Percentiles rank a stretch among this genome's conserved stretches.
Evolutionary conservation across 1,284 basidiomycete genomes (phyloP).

Genomic region (Sporisorium reilianum): DNA sequence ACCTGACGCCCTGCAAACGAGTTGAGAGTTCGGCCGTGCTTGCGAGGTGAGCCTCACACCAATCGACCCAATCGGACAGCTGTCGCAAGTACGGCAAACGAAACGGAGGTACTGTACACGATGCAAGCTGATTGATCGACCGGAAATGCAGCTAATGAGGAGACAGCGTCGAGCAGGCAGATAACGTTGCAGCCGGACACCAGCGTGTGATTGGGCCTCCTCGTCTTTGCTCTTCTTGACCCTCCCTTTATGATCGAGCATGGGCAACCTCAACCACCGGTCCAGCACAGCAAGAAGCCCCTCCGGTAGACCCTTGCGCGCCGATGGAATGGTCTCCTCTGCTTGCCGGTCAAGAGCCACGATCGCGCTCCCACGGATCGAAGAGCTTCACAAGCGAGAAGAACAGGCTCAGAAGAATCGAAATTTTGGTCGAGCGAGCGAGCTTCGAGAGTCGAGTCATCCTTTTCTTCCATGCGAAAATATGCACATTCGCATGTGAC

Average conservation of each 20-base stretch:
- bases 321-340: no score
- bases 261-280: no score
- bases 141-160: constrained; percentile 3
- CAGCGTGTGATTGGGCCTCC: background rate
- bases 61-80: constrained; percentile 7
- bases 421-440: background rate
- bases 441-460: background rate
- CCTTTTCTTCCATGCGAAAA: no score
- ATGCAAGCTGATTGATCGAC: constrained; percentile 1
- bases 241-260: no score
- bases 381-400: background rate
- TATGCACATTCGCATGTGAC: background rate
- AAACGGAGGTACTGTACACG: background rate
- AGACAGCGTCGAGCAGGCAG: background rate
- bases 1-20: background rate
- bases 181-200: background rate
- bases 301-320: no score
- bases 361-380: no score
- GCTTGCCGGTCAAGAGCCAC: no score
- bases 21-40: constrained; percentile 14
- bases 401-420: background rate
- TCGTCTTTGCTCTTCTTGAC: background rate
- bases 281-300: no score
- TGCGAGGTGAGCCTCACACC: background rate
- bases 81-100: no score